Percentiles rank a stretch among this genome's conserved stretches.
Conservation (phyloP, 768 basidiomycete genomes). For the Suillus spraguei region DNA sequence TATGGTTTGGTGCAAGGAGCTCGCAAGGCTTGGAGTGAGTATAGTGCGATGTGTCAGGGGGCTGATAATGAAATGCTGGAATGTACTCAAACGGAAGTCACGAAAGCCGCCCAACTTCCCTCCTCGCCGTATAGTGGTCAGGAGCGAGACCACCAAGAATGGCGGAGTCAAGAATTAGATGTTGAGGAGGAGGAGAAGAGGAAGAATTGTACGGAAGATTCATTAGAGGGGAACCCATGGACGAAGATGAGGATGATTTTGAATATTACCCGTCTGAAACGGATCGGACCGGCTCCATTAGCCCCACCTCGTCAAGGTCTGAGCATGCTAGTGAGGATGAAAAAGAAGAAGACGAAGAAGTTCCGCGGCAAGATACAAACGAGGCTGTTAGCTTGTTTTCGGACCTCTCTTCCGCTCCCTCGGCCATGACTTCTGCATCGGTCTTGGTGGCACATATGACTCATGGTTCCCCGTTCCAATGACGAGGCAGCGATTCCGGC, state of each 20-base stretch:
- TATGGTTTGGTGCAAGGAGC: conserved; percentile 43
- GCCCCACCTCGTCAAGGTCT: conserved; percentile 27
- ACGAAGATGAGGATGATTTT: conserved; percentile 46
- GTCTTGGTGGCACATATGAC: conserved; percentile 59
- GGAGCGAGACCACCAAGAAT: conserved; percentile 11
- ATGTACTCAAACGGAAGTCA: conserved; percentile 21
- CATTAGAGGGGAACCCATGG: conserved; percentile 58
- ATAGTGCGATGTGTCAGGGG: conserved; percentile 30
- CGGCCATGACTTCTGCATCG: conserved; percentile 39
- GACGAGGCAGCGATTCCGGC: conserved; percentile 49
- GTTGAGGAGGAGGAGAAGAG: conserved; percentile 33
- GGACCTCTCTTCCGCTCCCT: conserved; percentile 48
- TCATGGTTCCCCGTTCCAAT: conserved; percentile 44
- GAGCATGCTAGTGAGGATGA: conserved; percentile 38
- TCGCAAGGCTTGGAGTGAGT: conserved; percentile 35
- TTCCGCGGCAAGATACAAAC: conserved; percentile 24
- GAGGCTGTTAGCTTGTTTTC: conserved; percentile 55
- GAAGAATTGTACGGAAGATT: conserved; percentile 56
- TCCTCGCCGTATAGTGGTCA: background rate
- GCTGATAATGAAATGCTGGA: conserved; percentile 19
- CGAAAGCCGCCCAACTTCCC: conserved; percentile 12
- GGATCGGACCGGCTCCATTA: conserved; percentile 20
- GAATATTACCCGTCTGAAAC: conserved; percentile 17
- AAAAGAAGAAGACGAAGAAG: conserved; percentile 27
- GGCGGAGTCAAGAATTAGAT: conserved; percentile 7